phyloP scores from a whole-genome alignment of 2,329 filamentous ascomycete genomes.

The Sporothrix variecibatus region DNA sequence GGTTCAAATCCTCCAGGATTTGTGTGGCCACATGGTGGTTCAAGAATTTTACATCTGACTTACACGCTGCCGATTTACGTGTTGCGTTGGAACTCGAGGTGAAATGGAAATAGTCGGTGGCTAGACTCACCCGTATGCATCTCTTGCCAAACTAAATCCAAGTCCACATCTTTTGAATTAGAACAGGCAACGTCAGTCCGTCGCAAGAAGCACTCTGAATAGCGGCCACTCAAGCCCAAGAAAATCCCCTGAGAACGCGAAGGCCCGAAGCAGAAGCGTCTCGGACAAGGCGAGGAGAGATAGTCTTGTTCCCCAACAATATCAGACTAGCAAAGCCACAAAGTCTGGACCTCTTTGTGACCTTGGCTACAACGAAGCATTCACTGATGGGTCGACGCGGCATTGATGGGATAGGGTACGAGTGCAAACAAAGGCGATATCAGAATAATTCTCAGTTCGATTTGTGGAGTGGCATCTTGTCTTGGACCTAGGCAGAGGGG shows the following conservation, averaged over 20 bases:
- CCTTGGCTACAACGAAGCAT: too few species aligned
- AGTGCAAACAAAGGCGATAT: too few species aligned
- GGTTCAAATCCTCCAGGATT: neutral
- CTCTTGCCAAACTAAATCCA: neutral
- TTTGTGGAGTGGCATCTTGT: too few species aligned
- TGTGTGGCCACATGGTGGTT: neutral
- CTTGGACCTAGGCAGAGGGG: neutral
- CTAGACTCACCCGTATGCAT: neutral
- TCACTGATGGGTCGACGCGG: too few species aligned
- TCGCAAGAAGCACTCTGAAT: neutral
- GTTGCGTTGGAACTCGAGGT: neutral
- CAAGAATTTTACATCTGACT: too few species aligned
- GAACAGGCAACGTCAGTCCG: neutral
- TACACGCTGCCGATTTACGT: neutral
- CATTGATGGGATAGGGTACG: too few species aligned
- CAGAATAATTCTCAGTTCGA: too few species aligned
- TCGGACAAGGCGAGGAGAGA: neutral
- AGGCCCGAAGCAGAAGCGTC: neutral
- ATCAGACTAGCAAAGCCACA: neutral
- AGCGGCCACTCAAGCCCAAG: neutral
- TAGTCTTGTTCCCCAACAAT: neutral
- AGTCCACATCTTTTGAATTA: neutral
- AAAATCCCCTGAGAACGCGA: neutral
- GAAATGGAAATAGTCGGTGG: neutral
- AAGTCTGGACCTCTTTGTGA: neutral